Evolutionary conservation across 139 green algal genomes (phyloP).

Genomic region (Mychonastes homosphaera): DNA sequence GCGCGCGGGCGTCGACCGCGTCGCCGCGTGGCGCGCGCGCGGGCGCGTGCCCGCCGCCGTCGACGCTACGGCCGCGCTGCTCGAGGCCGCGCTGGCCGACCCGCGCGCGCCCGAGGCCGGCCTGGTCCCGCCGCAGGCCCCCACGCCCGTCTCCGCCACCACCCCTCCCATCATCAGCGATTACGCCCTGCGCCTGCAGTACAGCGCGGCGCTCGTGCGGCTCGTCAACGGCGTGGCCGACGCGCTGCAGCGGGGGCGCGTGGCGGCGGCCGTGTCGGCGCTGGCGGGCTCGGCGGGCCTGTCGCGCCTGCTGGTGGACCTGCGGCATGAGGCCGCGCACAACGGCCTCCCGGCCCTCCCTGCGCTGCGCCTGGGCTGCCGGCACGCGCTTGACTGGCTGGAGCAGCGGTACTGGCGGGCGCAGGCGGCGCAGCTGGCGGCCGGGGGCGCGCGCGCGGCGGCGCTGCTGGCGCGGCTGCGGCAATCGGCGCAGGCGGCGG

Average conservation of each 20-base stretch:
- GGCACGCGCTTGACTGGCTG: slow-evolving; percentile 57
- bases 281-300: slow-evolving; percentile 50
- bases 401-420: slow-evolving; percentile 49
- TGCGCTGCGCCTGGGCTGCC: slow-evolving; percentile 45
- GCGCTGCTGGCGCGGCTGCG: slow-evolving; percentile 17
- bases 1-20: slow-evolving; percentile 10
- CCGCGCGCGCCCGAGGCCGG: background rate
- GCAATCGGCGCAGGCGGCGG: slow-evolving; percentile 20
- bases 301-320: slow-evolving; percentile 61
- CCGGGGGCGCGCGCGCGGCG: slow-evolving; percentile 1
- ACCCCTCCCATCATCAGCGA: slow-evolving; percentile 9
- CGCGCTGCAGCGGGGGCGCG: slow-evolving; percentile 52
- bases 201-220: slow-evolving; percentile 37
- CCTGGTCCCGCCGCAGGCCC: background rate
- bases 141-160: background rate
- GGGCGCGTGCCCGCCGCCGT: slow-evolving; percentile 55
- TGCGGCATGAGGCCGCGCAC: slow-evolving; percentile 70
- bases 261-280: slow-evolving; percentile 52
- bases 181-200: slow-evolving; percentile 48
- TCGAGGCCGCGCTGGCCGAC: slow-evolving; percentile 32
- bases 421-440: slow-evolving; percentile 33
- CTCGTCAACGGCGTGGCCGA: slow-evolving; percentile 77
- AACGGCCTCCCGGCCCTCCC: slow-evolving; percentile 64
- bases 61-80: slow-evolving; percentile 46
- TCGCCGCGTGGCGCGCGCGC: slow-evolving; percentile 47